Conservation (phyloP, 2,329 filamentous ascomycete genomes). For the Claviceps paspali region DNA sequence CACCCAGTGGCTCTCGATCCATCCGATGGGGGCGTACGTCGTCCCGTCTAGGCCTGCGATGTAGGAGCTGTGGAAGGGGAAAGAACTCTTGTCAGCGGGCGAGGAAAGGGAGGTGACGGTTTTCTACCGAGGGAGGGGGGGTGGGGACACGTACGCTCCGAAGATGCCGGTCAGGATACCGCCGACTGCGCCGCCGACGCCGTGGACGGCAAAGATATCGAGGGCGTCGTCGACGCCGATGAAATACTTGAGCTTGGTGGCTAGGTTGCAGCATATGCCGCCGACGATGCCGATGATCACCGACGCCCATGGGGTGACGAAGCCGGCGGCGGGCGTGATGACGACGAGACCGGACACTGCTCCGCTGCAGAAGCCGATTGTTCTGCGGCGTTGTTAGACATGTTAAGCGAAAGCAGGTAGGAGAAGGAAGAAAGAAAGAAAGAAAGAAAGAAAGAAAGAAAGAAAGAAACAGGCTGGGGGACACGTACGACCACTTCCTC, state of each 20-base stretch:
- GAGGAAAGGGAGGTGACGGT: not conserved
- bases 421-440: too few relatives aligned
- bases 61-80: constrained; percentile 34
- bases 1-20: constrained; percentile 55
- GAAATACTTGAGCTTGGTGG: constrained; percentile 64
- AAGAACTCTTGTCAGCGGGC: constrained; percentile 4
- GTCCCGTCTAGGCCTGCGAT: constrained; percentile 61
- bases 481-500: constrained; percentile 50
- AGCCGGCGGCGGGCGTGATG: constrained; percentile 72
- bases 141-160: constrained; percentile 34
- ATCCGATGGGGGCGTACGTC: constrained; percentile 43
- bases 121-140: not conserved
- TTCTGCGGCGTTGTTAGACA: constrained; percentile 31
- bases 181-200: constrained; percentile 66
- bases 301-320: constrained; percentile 51
- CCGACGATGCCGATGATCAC: constrained; percentile 43
- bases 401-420: not conserved
- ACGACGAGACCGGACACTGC: constrained; percentile 76
- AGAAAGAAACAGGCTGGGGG: not conserved
- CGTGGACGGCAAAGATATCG: constrained; percentile 86
- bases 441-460: too few relatives aligned
- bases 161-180: constrained; percentile 68
- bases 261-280: constrained; percentile 64
- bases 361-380: constrained; percentile 86
- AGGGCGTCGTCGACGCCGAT: constrained; percentile 74